Evolutionary conservation across 2,329 filamentous ascomycete genomes (phyloP).

Genomic region (Fusarium papillatum): DNA sequence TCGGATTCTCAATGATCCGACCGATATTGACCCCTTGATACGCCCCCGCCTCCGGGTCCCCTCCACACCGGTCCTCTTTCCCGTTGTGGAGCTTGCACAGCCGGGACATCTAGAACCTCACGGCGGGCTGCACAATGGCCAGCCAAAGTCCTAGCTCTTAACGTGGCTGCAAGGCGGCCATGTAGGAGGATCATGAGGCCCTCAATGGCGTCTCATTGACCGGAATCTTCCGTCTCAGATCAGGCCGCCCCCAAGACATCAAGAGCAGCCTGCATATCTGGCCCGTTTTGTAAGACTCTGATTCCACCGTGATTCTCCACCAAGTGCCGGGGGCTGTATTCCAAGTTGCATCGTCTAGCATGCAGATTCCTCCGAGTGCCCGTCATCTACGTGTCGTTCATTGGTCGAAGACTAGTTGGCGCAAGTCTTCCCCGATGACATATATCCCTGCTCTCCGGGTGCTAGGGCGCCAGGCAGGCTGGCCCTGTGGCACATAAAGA

Average conservation of each 20-base stretch:
- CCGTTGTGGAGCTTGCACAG: neutral
- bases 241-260: neutral
- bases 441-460: neutral
- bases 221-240: neutral
- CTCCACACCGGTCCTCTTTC: slow-evolving; percentile 7
- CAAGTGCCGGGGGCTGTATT: neutral
- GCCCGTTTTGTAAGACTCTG: neutral
- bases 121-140: neutral
- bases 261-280: neutral
- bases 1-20: slow-evolving; percentile 37
- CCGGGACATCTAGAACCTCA: neutral
- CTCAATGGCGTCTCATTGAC: neutral
- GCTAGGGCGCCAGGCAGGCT: neutral
- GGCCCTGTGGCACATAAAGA: slow-evolving; percentile 3
- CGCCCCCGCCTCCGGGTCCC: neutral
- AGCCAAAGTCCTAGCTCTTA: neutral
- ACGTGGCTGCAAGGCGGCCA: neutral
- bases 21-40: neutral
- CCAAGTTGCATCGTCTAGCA: neutral
- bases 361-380: neutral
- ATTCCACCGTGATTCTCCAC: neutral
- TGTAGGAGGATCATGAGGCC: neutral
- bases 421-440: neutral
- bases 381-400: neutral
- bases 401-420: neutral